phyloP scores from a whole-genome alignment of 2,329 filamentous ascomycete species.

The Epichloe amarillans region DNA sequence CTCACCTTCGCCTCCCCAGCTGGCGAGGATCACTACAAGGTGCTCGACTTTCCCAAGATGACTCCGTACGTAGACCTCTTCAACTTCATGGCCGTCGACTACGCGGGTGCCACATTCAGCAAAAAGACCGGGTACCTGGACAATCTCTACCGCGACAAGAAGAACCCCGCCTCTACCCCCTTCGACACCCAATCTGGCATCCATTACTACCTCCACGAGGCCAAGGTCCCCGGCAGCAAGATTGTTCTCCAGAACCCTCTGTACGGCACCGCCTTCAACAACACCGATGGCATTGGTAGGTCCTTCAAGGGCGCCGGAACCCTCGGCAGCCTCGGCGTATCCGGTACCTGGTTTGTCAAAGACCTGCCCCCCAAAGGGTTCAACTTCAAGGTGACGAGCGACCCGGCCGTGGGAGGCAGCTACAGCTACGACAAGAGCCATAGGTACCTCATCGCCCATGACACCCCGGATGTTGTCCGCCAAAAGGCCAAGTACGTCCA shows the following conservation, averaged over 20 bases:
- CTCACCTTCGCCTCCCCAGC: slow-evolving; percentile 38
- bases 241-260: slow-evolving; percentile 65
- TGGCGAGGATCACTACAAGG: slow-evolving; percentile 30
- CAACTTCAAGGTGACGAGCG: no score
- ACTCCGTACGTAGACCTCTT: slow-evolving; percentile 38
- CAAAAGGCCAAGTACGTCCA: no score
- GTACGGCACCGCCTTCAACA: slow-evolving; percentile 57
- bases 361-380: slow-evolving; percentile 37
- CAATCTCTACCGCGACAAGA: slow-evolving; percentile 46
- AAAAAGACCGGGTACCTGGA: slow-evolving; percentile 48
- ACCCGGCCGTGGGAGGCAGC: slow-evolving; percentile 28
- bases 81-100: slow-evolving; percentile 58
- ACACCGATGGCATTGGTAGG: slow-evolving; percentile 51
- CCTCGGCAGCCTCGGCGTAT: slow-evolving; percentile 22
- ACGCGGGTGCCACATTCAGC: slow-evolving; percentile 52
- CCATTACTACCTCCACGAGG: slow-evolving; percentile 19
- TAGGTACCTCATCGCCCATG: slow-evolving; percentile 56
- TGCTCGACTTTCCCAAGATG: no score
- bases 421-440: slow-evolving; percentile 52
- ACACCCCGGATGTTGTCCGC: slow-evolving; percentile 25
- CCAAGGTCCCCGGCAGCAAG: slow-evolving; percentile 41
- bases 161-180: slow-evolving; percentile 45
- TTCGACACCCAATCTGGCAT: slow-evolving; percentile 57
- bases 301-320: slow-evolving; percentile 48
- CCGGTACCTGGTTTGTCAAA: slow-evolving; percentile 57